Base-by-base conservation (phyloP, 2,329 filamentous ascomycete genomes). In the Annulohypoxylon truncatum region DNA sequence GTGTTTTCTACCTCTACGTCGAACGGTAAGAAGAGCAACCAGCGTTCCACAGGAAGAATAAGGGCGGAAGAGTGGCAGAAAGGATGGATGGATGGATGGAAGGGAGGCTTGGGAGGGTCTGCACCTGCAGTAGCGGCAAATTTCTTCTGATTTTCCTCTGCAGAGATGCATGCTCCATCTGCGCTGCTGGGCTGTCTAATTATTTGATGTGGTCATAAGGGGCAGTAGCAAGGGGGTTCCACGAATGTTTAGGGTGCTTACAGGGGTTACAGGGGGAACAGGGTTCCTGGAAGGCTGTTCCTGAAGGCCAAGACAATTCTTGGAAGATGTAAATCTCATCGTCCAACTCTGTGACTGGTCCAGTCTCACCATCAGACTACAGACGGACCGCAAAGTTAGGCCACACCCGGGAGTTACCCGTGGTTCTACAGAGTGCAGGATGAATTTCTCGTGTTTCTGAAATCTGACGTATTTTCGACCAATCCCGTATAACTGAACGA, bases 101-200 rank as follows among this genome's bases (percentile, higher is more conserved):
- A 64, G 51, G 55, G 51, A 61, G 59, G 58, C 42, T 62, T 51
- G 51, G 66, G 59, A 68, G 63, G 63, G 57, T 62, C 53, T 61
- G 60, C 55, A 67, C 64, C 64, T 67, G 64, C 67, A 69, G 67
- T 69, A 69, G 67, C 60, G 67, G 50, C 55, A 53, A 53, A 47
- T 44, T 61, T 59, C 47, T 55, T 38, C 18, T 57, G 38, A 31
- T 44, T 35, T 46, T 44, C 46, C 13, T 15, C 46, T 61, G 61
- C 53, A 58, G 42, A 48, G 28, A 47, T n/a, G 50, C 57, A 50
- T 47, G 31, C 38, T 51, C 53, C 53, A 64, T 51, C 48, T 48
- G 60, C 6, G 33, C 12, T n/a, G n/a, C n/a, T n/a, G n/a, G n/a
- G n/a, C n/a, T n/a, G n/a, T n/a, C n/a, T n/a, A n/a, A n/a, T 42